phyloP scores from a whole-genome alignment of 768 basidiomycete species.

The Floccularia luteovirens region DNA sequence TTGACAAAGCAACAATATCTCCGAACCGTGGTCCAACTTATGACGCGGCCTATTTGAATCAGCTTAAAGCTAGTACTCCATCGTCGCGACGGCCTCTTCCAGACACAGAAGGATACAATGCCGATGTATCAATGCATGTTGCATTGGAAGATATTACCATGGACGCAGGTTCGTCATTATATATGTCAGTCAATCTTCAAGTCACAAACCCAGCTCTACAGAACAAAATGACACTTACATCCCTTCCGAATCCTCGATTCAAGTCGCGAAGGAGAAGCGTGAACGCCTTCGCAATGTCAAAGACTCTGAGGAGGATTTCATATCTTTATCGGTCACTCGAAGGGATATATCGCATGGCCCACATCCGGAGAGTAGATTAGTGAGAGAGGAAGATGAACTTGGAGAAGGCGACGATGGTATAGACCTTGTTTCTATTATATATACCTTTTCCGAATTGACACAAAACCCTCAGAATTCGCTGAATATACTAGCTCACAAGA shows the following conservation, averaged over 20 bases:
- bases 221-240: slow-evolving; percentile 37
- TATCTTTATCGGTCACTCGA: slow-evolving; percentile 66
- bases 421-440: too few species aligned
- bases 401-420: slow-evolving; percentile 86
- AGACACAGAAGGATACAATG: slow-evolving; percentile 35
- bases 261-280: slow-evolving; percentile 68
- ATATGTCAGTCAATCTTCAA: too few species aligned
- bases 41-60: slow-evolving; percentile 62
- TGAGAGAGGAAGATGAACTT: slow-evolving; percentile 82
- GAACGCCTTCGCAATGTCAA: slow-evolving; percentile 53
- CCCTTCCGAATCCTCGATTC: slow-evolving; percentile 64
- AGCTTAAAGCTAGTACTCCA: slow-evolving; percentile 74
- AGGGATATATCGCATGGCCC: slow-evolving; percentile 56
- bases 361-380: slow-evolving; percentile 76
- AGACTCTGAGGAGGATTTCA: slow-evolving; percentile 48
- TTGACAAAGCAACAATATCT: slow-evolving; percentile 53
- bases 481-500: slow-evolving; percentile 87
- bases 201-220: too few species aligned
- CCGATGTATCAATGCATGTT: slow-evolving; percentile 41
- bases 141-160: slow-evolving; percentile 26
- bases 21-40: slow-evolving; percentile 54
- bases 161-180: slow-evolving; percentile 22
- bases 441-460: neutral
- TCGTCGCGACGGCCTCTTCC: slow-evolving; percentile 38
- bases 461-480: slow-evolving; percentile 53